phyloP scores from a whole-genome alignment of 164 flowering plant genomes.

The Umbellularia californica region DNA sequence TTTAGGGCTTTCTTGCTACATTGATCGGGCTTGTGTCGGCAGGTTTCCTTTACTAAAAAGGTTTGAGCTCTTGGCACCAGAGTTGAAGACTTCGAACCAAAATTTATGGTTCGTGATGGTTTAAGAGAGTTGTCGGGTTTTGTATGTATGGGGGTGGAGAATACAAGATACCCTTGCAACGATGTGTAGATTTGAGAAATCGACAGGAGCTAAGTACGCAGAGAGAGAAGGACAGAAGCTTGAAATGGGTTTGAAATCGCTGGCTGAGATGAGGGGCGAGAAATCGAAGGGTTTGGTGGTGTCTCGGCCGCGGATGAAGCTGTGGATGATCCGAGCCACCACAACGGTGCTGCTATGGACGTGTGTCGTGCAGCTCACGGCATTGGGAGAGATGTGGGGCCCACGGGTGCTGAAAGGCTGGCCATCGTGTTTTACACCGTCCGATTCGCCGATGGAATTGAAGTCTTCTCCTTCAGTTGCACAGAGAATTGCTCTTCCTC shows the following conservation, averaged over 20 bases:
- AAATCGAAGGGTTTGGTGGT: conserved; percentile 37
- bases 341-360: conserved; percentile 82
- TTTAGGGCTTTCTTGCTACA: conserved; percentile 9
- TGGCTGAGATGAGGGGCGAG: conserved; percentile 34
- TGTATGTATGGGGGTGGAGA: conserved; percentile 3
- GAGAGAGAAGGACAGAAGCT: conserved; percentile 20
- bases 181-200: conserved; percentile 23
- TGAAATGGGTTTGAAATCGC: conserved; percentile 26
- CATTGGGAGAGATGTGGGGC: conserved; percentile 76
- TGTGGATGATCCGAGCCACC: conserved; percentile 84
- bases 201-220: conserved; percentile 3
- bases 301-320: conserved; percentile 44
- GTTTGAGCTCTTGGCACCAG: background rate
- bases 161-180: background rate
- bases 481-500: conserved; percentile 21
- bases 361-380: conserved; percentile 71
- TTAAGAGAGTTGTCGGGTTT: background rate
- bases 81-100: background rate
- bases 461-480: conserved; percentile 15
- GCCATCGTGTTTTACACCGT: conserved; percentile 67
- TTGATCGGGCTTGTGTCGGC: conserved; percentile 6
- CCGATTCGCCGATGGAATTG: conserved; percentile 16
- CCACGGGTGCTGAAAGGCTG: conserved; percentile 80
- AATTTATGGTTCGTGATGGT: background rate
- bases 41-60: background rate